Evolutionary conservation across 352 stramenopile genomes (phyloP).

Genomic region (Globisporangium nagaii): DNA sequence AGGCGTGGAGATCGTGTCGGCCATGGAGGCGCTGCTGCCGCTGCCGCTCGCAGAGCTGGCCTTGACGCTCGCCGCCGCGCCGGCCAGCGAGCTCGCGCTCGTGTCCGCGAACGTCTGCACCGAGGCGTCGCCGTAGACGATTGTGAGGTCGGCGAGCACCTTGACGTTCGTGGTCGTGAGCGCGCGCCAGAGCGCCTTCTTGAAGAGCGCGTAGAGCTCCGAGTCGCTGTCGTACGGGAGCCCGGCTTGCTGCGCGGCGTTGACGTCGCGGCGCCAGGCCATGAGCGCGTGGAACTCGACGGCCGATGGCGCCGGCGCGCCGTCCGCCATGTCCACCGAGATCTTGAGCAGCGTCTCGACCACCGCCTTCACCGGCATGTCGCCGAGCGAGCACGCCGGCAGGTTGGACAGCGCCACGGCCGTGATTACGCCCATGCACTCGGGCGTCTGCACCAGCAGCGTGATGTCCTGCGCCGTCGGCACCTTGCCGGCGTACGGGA

Average conservation of each 20-base stretch:
- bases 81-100: constrained; percentile 21
- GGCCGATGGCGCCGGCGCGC: constrained; percentile 20
- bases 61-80: constrained; percentile 25
- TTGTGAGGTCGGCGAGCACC: constrained; percentile 34
- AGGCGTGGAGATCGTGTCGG: background rate
- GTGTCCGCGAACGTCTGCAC: constrained; percentile 22
- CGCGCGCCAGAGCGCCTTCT: constrained; percentile 28
- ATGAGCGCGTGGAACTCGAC: constrained; percentile 45
- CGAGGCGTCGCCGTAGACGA: constrained; percentile 18
- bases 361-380: constrained; percentile 43
- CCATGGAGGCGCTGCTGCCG: background rate
- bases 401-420: constrained; percentile 33
- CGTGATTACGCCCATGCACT: constrained; percentile 50
- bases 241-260: constrained; percentile 37
- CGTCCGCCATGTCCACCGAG: constrained; percentile 31
- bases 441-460: constrained; percentile 33
- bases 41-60: constrained; percentile 8
- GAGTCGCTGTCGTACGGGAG: constrained; percentile 49
- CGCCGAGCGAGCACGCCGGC: constrained; percentile 40
- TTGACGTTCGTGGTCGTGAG: constrained; percentile 32
- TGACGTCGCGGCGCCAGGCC: constrained; percentile 43
- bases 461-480: constrained; percentile 28
- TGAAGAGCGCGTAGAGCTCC: constrained; percentile 41
- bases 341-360: constrained; percentile 66
- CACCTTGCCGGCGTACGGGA: constrained; percentile 47